These are phyloP conservation scores for Vanderwaltozyma yarrowii DNA, from an alignment of 805 yeast species.

Conservation along the genomic window DNA sequence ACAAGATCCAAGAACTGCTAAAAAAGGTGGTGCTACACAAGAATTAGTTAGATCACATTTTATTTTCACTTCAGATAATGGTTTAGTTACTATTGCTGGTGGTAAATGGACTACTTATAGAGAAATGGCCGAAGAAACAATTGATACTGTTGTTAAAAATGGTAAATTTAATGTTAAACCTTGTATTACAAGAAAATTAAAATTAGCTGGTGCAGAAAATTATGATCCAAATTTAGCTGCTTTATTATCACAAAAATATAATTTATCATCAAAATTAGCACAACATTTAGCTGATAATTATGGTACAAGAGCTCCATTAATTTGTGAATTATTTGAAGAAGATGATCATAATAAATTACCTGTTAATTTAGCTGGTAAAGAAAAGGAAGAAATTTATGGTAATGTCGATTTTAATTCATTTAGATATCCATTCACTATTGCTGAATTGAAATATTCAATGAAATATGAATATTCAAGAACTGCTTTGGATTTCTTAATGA, in stretches of 20 bases:
- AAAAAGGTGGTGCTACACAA: constrained; percentile 51
- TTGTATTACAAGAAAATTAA: constrained; percentile 34
- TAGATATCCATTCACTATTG: constrained; percentile 81
- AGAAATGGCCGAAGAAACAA: constrained; percentile 94
- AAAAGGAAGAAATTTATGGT: constrained; percentile 12
- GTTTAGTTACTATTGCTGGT: constrained; percentile 83
- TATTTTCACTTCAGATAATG: constrained; percentile 59
- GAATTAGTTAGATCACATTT: constrained; percentile 87
- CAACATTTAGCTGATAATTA: constrained; percentile 76
- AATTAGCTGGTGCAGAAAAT: constrained; percentile 72
- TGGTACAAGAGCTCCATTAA: constrained; percentile 80
- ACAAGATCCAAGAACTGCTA: constrained; percentile 56
- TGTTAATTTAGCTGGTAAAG: constrained; percentile 44
- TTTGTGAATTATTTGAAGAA: constrained; percentile 45
- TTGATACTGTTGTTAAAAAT: constrained; percentile 55
- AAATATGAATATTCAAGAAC: constrained; percentile 79
- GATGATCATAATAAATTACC: constrained; percentile 52
- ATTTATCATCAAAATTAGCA: constrained; percentile 64
- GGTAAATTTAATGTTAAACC: constrained; percentile 34
- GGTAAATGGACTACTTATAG: constrained; percentile 99
- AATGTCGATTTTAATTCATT: constrained; percentile 30
- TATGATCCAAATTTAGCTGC: constrained; percentile 67
- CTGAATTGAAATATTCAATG: constrained; percentile 76
- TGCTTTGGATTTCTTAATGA: constrained; percentile 81
- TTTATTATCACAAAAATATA: constrained; percentile 69